Evolutionary conservation across 768 basidiomycete genomes (phyloP), one percentile per base, ranked within the genome.

Genomic region (Rhizopogon vulgaris): DNA sequence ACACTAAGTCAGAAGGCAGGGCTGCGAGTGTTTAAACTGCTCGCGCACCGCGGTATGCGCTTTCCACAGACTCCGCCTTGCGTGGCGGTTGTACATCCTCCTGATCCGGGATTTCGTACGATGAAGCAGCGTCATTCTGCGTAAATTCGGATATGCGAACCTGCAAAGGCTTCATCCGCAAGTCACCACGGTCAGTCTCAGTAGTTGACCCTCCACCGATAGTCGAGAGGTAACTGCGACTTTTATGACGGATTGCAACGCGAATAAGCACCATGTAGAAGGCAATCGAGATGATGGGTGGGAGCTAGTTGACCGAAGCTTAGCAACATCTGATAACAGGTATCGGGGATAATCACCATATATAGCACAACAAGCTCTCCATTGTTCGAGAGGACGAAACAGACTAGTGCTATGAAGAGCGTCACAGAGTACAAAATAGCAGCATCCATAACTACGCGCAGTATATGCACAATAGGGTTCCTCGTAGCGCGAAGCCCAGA

Each of bases 191-290:
- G 10, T 12, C 32, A 10, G 11, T 32, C 10, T 12, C 32, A 32
- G 4, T 32, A 9, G 10, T 1, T 32, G 11, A 11, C 32, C 32
- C 11, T 32, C 10, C 32, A 32, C 10, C 2, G 32, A 32, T 11
- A 28, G 28, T 28, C 28, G 28, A 28, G 28, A 28, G 28, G 28
- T 28, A 8, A 6, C 28, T 28, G 28, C 28, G 28, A 28, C 28
- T 28, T 28, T 8, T 6, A 6, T 8, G 6, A 28, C 28, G 28
- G 28, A 51, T 41, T 17, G 32, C 50, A 7, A 51, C 17, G 11
- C 50, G 50, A 22, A 45, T 52, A 41, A 52, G 28, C 18, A 52
- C 51, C 41, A 52, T 52, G 22, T 52, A 52, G 51, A 52, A 45
- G n/a, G 41, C 40, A 22, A 22, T 22, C 3, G 51, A 52, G 41